A percentile compares a stretch with the other conserved stretches of the same genome.
These are phyloP conservation scores for Phytophthora europaea DNA, from an alignment of 352 stramenopile species.

Conservation along the genomic window DNA sequence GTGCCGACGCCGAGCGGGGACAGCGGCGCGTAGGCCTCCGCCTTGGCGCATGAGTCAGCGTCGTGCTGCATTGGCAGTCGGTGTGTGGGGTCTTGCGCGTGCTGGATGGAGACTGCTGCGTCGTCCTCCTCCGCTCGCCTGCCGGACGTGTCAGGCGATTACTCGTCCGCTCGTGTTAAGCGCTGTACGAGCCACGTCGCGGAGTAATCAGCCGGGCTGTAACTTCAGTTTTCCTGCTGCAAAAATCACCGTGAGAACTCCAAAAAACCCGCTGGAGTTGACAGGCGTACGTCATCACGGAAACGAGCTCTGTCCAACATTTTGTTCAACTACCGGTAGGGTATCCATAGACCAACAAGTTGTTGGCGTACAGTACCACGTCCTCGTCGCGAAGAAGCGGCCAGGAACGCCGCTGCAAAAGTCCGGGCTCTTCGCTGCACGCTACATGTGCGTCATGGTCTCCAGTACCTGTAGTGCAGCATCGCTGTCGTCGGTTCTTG, in stretches of 20 bases:
- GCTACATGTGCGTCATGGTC: too few species aligned
- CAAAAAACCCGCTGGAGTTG: neutral
- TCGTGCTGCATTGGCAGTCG: neutral
- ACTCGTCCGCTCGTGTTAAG: conserved; percentile 20
- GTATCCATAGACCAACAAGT: too few species aligned
- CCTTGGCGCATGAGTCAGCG: neutral
- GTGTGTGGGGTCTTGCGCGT: neutral
- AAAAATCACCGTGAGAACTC: too few species aligned
- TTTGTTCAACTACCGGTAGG: too few species aligned
- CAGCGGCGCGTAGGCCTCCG: conserved; percentile 11
- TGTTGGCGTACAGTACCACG: too few species aligned
- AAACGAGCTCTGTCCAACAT: neutral
- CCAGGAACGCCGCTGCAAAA: too few species aligned
- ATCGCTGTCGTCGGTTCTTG: too few species aligned
- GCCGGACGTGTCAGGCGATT: conserved; percentile 12
- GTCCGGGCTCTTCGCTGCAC: too few species aligned
- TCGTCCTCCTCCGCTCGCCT: neutral
- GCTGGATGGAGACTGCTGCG: conserved; percentile 19
- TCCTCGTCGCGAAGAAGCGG: too few species aligned
- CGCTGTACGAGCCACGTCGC: neutral
- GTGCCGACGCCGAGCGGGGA: conserved; percentile 23
- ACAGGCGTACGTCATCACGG: conserved; percentile 5
- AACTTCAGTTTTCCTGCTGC: too few species aligned
- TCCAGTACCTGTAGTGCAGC: too few species aligned
- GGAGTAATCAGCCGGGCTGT: conserved; percentile 15